Evolutionary conservation across 371 early-diverging fungal species (phyloP).

Genomic region (Dinochytrium kinnereticum): DNA sequence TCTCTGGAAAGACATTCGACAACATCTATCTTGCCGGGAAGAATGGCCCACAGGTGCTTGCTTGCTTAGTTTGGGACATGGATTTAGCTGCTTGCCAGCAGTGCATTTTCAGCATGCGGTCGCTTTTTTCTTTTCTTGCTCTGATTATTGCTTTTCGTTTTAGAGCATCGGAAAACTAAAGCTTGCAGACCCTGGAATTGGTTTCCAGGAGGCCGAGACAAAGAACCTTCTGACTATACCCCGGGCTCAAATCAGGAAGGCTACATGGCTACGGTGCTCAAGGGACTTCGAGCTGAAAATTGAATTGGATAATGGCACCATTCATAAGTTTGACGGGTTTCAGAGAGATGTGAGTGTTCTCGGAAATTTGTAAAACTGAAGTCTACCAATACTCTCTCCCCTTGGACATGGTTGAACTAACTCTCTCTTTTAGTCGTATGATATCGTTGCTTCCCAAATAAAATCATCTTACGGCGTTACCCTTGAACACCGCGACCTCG

Average conservation of each 20-base stretch:
- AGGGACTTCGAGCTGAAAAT: slow-evolving; percentile 85
- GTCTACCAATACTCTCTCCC: too few relatives aligned
- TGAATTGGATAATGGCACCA: slow-evolving; percentile 67
- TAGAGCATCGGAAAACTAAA: slow-evolving; percentile 63
- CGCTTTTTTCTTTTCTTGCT: neutral
- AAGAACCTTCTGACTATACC: slow-evolving; percentile 66
- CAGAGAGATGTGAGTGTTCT: slow-evolving; percentile 67
- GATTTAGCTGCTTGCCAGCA: neutral
- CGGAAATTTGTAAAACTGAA: too few relatives aligned
- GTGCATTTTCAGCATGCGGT: neutral
- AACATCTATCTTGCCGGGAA: slow-evolving; percentile 49
- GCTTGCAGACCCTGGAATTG: slow-evolving; percentile 78
- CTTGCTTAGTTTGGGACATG: neutral
- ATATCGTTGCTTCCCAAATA: slow-evolving; percentile 71
- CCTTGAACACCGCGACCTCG: slow-evolving; percentile 83
- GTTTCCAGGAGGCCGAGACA: slow-evolving; percentile 72
- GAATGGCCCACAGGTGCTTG: slow-evolving; percentile 41
- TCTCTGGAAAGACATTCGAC: slow-evolving; percentile 38
- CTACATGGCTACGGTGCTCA: slow-evolving; percentile 81
- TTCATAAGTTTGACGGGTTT: slow-evolving; percentile 91
- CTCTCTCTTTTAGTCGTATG: too few relatives aligned
- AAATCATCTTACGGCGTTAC: slow-evolving; percentile 71
- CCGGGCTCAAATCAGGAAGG: slow-evolving; percentile 67
- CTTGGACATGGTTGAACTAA: too few relatives aligned
- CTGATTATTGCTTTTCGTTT: neutral